Conservation (phyloP, 208 protist genomes). For the Phytomonas francai region DNA sequence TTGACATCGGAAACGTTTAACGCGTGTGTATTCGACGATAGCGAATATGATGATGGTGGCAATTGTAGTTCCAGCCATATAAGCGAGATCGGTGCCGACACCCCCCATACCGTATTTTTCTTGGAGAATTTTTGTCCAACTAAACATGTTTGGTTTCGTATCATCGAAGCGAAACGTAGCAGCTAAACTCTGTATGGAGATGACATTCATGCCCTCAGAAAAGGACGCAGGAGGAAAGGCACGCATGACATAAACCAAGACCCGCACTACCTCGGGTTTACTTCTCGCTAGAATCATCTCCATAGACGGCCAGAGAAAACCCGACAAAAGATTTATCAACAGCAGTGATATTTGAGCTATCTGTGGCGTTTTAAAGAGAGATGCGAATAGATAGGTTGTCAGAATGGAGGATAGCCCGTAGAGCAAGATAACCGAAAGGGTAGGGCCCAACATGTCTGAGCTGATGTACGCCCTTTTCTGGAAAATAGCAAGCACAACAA, state of each 20-base stretch:
- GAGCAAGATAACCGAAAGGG: conserved; percentile 60
- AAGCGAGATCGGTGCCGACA: conserved; percentile 62
- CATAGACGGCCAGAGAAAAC: conserved; percentile 72
- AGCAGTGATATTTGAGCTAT: conserved; percentile 71
- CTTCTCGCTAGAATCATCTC: conserved; percentile 52
- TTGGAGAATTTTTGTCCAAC: conserved; percentile 20
- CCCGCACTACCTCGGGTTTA: conserved; percentile 35
- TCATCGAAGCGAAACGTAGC: conserved; percentile 37
- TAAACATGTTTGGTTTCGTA: conserved; percentile 30
- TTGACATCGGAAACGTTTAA: conserved; percentile 20
- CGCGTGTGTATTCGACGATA: conserved; percentile 46
- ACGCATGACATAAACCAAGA: conserved; percentile 44
- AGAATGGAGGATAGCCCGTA: conserved; percentile 65
- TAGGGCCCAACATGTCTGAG: conserved; percentile 28
- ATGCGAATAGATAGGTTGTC: conserved; percentile 68
- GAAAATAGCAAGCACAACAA: conserved; percentile 65
- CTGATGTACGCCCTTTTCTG: conserved; percentile 60
- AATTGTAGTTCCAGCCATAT: conserved; percentile 58
- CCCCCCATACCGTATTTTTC: conserved; percentile 27
- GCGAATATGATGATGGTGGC: conserved; percentile 41
- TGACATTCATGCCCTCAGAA: conserved; percentile 62
- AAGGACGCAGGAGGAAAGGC: conserved; percentile 66
- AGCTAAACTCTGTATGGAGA: conserved; percentile 40
- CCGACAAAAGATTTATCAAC: conserved; percentile 72
- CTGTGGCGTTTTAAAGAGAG: conserved; percentile 71